Percentiles rank a stretch among this genome's conserved stretches.
Conservation (phyloP, 805 yeast species). For the Saccharomycopsis fibuligera region DNA sequence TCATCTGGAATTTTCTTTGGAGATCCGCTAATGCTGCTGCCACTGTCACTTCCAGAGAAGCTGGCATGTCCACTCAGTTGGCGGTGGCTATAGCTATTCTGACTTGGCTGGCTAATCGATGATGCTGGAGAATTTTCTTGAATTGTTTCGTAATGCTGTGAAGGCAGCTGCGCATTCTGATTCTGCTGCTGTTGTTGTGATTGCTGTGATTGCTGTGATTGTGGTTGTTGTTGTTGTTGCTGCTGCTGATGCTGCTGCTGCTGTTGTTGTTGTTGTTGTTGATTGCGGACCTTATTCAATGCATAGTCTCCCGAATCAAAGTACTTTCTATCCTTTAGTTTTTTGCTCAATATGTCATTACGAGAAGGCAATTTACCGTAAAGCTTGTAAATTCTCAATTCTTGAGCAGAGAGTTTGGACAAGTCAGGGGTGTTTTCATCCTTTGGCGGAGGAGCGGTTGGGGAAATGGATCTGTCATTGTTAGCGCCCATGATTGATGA, state of each 20-base stretch:
- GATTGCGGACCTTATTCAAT: conserved; percentile 37
- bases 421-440: conserved; percentile 35
- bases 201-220: not conserved
- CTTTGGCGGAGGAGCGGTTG: conserved; percentile 12
- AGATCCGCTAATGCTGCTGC: conserved; percentile 9
- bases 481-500: too few species aligned
- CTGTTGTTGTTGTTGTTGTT: conserved; percentile 11
- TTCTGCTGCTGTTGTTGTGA: not conserved
- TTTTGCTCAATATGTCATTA: conserved; percentile 67
- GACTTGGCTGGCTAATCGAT: not conserved
- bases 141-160: not conserved
- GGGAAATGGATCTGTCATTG: conserved; percentile 15
- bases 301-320: conserved; percentile 96
- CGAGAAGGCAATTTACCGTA: conserved; percentile 84
- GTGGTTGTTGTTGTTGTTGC: conserved; percentile 4
- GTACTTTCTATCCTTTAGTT: conserved; percentile 80
- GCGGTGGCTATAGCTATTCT: not conserved
- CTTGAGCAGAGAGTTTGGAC: conserved; percentile 66
- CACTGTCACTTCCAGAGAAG: conserved; percentile 17
- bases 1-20: conserved; percentile 21
- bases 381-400: conserved; percentile 65
- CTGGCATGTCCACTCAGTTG: not conserved
- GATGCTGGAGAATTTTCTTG: not conserved
- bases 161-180: not conserved
- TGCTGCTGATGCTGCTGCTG: conserved; percentile 21